Base-by-base conservation (phyloP, 371 early-diverging fungal genomes). In the Apophysomyces variabilis region DNA sequence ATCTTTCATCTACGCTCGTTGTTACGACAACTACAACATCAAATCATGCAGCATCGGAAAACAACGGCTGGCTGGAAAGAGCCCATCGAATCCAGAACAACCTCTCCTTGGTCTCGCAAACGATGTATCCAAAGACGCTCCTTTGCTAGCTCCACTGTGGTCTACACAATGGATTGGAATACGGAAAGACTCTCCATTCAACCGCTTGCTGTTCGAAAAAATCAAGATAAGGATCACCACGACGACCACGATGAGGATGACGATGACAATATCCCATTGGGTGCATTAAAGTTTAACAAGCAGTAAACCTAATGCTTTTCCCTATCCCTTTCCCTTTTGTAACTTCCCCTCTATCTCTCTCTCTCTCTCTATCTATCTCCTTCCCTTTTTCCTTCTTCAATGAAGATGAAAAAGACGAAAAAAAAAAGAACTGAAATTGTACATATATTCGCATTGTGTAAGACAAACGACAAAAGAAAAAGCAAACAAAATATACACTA, bases 211-310 rank as follows among this genome's bases (percentile, higher is more conserved):
- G 21, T 50, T 21, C 54, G 9, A 8, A 50, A 50, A 16, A 8
- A 21, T 21, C 32, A 26, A 26, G 13, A 45, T 45, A 18, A 45
- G 13, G 46, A 45, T 45, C n/a, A 45, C 46, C 32, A 26, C 32
- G 32, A 26, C 3, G 32, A 26, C 32, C 32, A 26, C 32, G 54
- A 50, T n/a, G 54, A 50, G 54, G 47, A 47, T 9, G 47, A 47
- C 7, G 54, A 50, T 32, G 54, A 50, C 21, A 11, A 50, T 50
- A 21, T 50, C 21, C 54, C 54, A 50, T 26, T 50, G 8, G 54
- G 54, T 50, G 21, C 54, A 50, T 50, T 50, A 50, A 50, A 50
- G 54, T 50, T 50, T 21, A 18, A 50, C 54, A 50, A 21, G 54
- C 54, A 50, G 54, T 50, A 50, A 50, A 21, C 54, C 32, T 26